phyloP scores from a whole-genome alignment of 139 green algal species.

The Chlorella sp. region DNA sequence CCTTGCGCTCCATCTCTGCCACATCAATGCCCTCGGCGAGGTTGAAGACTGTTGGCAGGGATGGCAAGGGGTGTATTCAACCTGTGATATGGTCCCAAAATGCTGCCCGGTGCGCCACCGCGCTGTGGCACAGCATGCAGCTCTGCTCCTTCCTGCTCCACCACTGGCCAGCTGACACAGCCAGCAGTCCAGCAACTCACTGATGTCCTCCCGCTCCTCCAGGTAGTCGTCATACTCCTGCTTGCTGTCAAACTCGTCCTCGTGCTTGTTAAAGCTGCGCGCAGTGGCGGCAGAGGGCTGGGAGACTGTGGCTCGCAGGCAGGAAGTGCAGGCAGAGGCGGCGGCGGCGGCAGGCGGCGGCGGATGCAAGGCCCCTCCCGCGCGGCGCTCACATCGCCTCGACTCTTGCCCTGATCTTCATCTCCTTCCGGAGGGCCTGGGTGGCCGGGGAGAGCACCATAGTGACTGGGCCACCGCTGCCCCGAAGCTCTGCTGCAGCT shows the following conservation, averaged over 20 bases:
- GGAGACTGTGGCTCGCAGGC: no score
- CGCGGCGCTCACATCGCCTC: conserved; percentile 17
- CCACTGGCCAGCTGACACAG: no score
- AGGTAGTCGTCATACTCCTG: conserved; percentile 78
- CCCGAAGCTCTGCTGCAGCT: background rate
- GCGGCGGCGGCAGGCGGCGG: background rate
- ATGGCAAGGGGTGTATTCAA: no score
- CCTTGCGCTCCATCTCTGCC: conserved; percentile 37
- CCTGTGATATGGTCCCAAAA: no score
- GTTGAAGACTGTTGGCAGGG: conserved; percentile 51
- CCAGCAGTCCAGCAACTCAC: conserved; percentile 48
- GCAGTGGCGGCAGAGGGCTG: no score
- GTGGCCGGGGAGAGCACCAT: conserved; percentile 13
- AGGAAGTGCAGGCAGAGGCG: background rate
- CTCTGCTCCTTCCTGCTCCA: no score
- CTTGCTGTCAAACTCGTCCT: conserved; percentile 68
- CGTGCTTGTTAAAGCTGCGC: conserved; percentile 74
- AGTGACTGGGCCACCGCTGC: no score
- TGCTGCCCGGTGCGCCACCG: no score
- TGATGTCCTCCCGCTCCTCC: conserved; percentile 80
- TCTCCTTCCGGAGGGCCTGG: conserved; percentile 8
- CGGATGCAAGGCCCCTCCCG: no score
- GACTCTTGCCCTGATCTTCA: conserved; percentile 27
- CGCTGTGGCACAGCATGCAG: no score
- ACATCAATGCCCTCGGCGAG: conserved; percentile 51